phyloP scores from a whole-genome alignment of 768 basidiomycete genomes.

The Tubosaeta sp. region DNA sequence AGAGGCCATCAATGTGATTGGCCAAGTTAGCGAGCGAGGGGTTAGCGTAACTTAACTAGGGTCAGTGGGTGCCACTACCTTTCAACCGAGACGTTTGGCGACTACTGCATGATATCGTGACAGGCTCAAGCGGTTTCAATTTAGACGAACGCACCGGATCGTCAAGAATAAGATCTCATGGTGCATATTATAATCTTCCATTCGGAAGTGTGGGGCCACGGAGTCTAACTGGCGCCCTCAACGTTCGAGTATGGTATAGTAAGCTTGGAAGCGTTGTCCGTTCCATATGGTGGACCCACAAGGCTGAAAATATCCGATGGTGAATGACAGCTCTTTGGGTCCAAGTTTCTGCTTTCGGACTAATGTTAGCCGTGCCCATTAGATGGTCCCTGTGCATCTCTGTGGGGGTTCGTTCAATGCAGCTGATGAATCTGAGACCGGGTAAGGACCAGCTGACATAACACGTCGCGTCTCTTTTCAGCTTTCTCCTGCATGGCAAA shows the following conservation, averaged over 20 bases:
- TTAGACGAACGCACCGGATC: too few species aligned
- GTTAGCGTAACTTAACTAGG: background rate
- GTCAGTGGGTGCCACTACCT: background rate
- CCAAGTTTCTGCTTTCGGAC: background rate
- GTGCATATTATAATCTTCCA: too few species aligned
- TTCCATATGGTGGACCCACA: background rate
- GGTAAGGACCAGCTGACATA: constrained; percentile 15
- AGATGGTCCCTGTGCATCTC: too few species aligned
- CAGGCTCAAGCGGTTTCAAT: too few species aligned
- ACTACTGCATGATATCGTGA: too few species aligned
- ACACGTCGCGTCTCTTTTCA: constrained; percentile 26
- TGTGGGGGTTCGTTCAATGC: too few species aligned
- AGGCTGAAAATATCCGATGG: background rate
- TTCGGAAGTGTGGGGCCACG: too few species aligned
- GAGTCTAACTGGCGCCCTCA: background rate
- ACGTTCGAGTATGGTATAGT: background rate
- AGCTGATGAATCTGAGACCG: background rate
- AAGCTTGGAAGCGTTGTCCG: too few species aligned
- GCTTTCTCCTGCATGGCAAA: constrained; percentile 32
- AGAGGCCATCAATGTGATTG: background rate
- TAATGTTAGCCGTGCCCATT: background rate
- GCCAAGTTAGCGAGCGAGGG: background rate
- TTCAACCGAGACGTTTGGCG: background rate
- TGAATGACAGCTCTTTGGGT: too few species aligned
- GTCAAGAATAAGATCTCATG: too few species aligned